phyloP scores from a whole-genome alignment of 2,329 filamentous ascomycete species.

The Triangularia verruculosa region DNA sequence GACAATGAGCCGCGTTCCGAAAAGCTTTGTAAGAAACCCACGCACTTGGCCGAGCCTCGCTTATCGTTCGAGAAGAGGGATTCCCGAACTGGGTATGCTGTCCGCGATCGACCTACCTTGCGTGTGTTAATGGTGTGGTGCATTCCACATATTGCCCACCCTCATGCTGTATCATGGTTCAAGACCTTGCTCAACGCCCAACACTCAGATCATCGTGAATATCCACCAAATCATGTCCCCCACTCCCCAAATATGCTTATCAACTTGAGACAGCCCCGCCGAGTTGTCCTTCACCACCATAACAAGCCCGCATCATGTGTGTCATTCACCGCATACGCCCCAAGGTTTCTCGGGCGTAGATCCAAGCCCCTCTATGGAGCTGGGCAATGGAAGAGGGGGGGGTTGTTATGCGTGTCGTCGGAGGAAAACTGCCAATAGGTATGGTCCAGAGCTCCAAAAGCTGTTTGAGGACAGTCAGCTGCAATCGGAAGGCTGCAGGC shows the following conservation, averaged over 20 bases:
- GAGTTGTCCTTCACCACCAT: not conserved
- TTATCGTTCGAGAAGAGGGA: not conserved
- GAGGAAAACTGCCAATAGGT: not conserved
- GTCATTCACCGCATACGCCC: not conserved
- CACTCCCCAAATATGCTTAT: not conserved
- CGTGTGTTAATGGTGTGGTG: not conserved
- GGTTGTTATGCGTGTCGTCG: not conserved
- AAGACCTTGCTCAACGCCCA: not conserved
- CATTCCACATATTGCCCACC: not conserved
- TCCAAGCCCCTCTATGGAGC: not conserved
- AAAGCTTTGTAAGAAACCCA: not conserved
- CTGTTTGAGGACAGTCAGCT: not conserved
- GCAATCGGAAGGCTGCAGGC: not conserved
- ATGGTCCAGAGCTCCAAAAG: not conserved
- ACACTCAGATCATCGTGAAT: not conserved
- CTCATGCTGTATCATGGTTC: not conserved
- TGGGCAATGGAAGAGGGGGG: not conserved
- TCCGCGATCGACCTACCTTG: not conserved
- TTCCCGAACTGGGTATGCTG: not conserved
- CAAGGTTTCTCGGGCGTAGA: not conserved
- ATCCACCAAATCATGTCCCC: not conserved
- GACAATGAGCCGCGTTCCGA: not conserved
- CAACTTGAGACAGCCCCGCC: not conserved
- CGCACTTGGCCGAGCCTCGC: not conserved
- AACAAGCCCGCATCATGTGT: not conserved